Base-by-base conservation (phyloP, 1,284 basidiomycete genomes). In the Microstroma glucosiphilum region DNA sequence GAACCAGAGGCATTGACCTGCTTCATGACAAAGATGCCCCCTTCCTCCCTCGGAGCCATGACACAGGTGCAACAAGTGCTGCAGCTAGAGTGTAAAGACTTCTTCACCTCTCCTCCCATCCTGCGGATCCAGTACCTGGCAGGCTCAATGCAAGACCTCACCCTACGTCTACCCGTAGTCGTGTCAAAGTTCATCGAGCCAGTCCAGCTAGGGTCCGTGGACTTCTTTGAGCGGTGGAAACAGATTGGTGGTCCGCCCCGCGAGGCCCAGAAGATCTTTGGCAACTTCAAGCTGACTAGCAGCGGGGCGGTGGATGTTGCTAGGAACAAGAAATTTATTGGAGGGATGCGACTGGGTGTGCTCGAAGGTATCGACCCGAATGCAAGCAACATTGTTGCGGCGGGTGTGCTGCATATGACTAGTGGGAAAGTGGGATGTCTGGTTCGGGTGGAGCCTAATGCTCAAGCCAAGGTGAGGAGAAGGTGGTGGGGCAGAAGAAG, bases 161-260 rank as follows among this genome's bases (percentile, higher is more conserved):
- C 89, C 0, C 81, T 98, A 60, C 86, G 88, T 56, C 82, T 98
- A 48, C 94, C 96, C 3, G 86, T 97, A 67, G 85, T 91, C 58
- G 77, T 96, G 67, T 89, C 88, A 53, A 92, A 94, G 80, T 99
- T 99, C 81, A 84, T 97, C 67, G 93, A 96, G 78, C 90, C 90
- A 42, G 92, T 96, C 60, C 88, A 87, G 60, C 85, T 98, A 42
- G 87, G 85, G 15, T 83, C 86, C 63, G 82, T 85, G 0, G 90
- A 94, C 70, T 98, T 98, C 84, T 98, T 98, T 80, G 93, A 96
- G 80, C 84, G 96, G 60, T 99, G 96, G 96, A 92, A 92, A 80
- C 83, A 96, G 73, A 96, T 98, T 62, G 94, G 94, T 19, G 92
- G 92, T 1, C 84, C 93, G 30, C 92, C 92, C 25, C 85, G 92